These are phyloP conservation scores for Cyberlindnera sargentensis DNA, from an alignment of 805 yeast species.

Conservation along the genomic window DNA sequence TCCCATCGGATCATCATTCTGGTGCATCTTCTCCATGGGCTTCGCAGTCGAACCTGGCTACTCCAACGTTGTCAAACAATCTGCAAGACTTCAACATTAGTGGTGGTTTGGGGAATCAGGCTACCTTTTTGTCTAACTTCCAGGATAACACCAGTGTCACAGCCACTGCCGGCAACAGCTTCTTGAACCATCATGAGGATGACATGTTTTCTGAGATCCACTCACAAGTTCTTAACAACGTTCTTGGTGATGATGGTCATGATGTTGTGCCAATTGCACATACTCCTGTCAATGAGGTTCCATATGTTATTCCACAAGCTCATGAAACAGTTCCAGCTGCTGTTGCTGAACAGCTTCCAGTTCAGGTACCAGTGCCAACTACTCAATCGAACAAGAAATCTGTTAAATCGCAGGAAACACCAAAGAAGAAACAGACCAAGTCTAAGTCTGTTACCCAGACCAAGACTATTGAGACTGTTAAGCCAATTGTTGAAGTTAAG, in stretches of 20 bases:
- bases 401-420: background rate
- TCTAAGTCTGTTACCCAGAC: background rate
- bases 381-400: background rate
- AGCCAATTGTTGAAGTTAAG: too few relatives aligned
- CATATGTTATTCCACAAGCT: too few relatives aligned
- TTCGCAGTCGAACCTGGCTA: conserved; percentile 3
- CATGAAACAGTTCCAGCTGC: too few relatives aligned
- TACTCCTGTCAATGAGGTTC: background rate
- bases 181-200: conserved; percentile 10
- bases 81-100: conserved; percentile 1
- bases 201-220: conserved; percentile 33
- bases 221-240: conserved; percentile 34
- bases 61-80: background rate
- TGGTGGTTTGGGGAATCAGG: conserved; percentile 9
- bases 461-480: too few relatives aligned
- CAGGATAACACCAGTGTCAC: conserved; percentile 1
- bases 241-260: conserved; percentile 24
- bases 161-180: background rate
- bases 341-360: background rate
- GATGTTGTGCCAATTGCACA: background rate
- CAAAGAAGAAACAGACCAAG: conserved; percentile 1
- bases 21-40: conserved; percentile 20
- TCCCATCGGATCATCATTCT: conserved; percentile 1
- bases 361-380: background rate
- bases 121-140: conserved; percentile 11